Conservation (phyloP, 2,329 filamentous ascomycete species). For the Penicillium brevicompactum region DNA sequence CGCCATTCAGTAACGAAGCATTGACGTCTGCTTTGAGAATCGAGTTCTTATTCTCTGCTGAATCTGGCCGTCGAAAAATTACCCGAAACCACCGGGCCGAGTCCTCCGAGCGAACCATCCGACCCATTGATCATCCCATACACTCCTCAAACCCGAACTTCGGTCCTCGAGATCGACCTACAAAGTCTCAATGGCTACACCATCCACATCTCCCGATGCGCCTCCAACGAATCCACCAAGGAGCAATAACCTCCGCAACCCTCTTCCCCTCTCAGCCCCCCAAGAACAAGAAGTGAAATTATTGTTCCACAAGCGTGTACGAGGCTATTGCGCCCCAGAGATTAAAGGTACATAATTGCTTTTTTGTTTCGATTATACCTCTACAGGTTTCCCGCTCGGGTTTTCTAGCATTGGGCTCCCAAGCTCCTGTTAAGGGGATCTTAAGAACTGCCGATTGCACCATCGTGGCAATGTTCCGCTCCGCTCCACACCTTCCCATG, state of each 20-base stretch:
- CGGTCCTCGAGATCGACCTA: conserved; percentile 21
- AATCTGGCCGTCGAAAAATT: background rate
- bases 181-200: conserved; percentile 23
- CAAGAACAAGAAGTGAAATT: conserved; percentile 83
- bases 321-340: conserved; percentile 72
- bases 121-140: conserved; percentile 10
- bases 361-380: background rate
- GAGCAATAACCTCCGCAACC: conserved; percentile 62
- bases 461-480: background rate
- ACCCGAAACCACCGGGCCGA: background rate
- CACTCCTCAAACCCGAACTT: conserved; percentile 17
- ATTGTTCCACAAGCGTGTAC: conserved; percentile 77
- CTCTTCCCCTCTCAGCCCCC: conserved; percentile 76
- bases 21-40: background rate
- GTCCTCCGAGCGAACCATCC: background rate
- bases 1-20: background rate
- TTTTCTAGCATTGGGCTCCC: background rate
- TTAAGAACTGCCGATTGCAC: background rate
- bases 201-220: conserved; percentile 25
- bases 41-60: background rate
- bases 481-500: background rate
- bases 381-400: background rate
- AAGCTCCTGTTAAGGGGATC: background rate
- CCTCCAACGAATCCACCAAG: conserved; percentile 21
- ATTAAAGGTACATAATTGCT: conserved; percentile 65